Evolutionary conservation across 164 flowering plant genomes (phyloP), one percentile per base, ranked within the genome.

Genomic region (Sedum album): DNA sequence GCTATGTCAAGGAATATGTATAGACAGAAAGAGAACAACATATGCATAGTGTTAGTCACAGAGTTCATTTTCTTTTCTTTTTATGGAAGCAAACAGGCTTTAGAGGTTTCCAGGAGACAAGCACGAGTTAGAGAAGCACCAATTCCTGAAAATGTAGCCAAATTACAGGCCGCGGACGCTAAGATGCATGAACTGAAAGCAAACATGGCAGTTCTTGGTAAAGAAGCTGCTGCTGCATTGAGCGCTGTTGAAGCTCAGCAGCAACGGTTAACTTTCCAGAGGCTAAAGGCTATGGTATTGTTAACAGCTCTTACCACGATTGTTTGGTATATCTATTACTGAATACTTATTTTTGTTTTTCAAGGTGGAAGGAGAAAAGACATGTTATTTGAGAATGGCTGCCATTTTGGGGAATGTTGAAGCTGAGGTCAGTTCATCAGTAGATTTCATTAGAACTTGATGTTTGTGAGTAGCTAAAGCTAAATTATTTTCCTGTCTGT

Each of bases 181-280:
- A 87, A 72, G 81, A 87, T 95, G 96, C 83, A 89, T 30, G 99
- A 95, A 79, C 66, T 95, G 18, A 92, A 82, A 80, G 87, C 96
- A 62, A 92, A 89, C 76, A 92, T 95, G 97, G 93, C 94, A 42
- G 86, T 90, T 75, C 76, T 95, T 28, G 99, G 99, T 48, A 95
- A 92, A 76, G 99, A 95, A 86, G 97, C 99, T 62, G 71, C 91
- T 6, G 87, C 97, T 73, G 97, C 99, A 65, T 74, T 92, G 79
- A 84, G n/a, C n/a, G n/a, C n/a, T n/a, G n/a, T n/a, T n/a, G n/a
- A n/a, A n/a, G n/a, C n/a, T n/a, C n/a, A n/a, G 96, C 99, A 95
- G 75, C 92, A 89, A 76, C 88, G 94, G 73, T 78, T 95, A 67
- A 92, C 94, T 63, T 86, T 87, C 66, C 99, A 92, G 77, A 83